phyloP scores from a whole-genome alignment of 2,329 filamentous ascomycete species.

The Diplocarpon rosae region DNA sequence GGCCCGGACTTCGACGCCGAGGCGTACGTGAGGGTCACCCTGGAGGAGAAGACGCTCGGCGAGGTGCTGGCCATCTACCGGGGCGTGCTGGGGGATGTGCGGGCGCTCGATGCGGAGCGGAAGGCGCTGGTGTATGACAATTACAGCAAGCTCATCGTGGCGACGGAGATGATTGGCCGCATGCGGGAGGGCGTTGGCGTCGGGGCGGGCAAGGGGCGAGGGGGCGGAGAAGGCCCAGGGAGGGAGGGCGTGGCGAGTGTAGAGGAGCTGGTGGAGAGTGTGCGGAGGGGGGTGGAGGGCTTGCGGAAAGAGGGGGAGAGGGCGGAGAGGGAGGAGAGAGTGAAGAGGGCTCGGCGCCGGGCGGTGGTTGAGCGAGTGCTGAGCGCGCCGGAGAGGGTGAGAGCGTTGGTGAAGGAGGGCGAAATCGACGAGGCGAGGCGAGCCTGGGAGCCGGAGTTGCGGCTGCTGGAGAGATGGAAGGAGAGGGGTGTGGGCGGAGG shows the following conservation, averaged over 20 bases:
- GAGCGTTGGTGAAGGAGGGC: constrained; percentile 46
- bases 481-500: constrained; percentile 25
- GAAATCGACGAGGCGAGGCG: constrained; percentile 49
- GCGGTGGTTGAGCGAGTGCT: constrained; percentile 19
- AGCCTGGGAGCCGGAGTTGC: constrained; percentile 26
- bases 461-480: constrained; percentile 24
- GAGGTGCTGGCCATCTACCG: constrained; percentile 62
- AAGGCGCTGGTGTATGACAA: constrained; percentile 98
- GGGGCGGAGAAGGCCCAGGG: constrained; percentile 51
- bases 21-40: constrained; percentile 51
- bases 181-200: constrained; percentile 72
- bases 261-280: constrained; percentile 19
- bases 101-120: constrained; percentile 86
- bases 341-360: constrained; percentile 12
- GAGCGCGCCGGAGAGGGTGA: constrained; percentile 34
- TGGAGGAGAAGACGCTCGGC: constrained; percentile 52
- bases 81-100: constrained; percentile 65
- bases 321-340: constrained; percentile 1
- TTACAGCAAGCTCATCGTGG: constrained; percentile 92
- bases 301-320: constrained; percentile 1
- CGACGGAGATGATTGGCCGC: constrained; percentile 89
- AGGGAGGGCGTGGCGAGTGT: constrained; percentile 20
- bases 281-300: constrained; percentile 13
- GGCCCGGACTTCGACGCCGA: constrained; percentile 62
- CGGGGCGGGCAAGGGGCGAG: constrained; percentile 61